Evolutionary conservation across 257 asterid genomes (phyloP).

Genomic region (Coffea canephora): DNA sequence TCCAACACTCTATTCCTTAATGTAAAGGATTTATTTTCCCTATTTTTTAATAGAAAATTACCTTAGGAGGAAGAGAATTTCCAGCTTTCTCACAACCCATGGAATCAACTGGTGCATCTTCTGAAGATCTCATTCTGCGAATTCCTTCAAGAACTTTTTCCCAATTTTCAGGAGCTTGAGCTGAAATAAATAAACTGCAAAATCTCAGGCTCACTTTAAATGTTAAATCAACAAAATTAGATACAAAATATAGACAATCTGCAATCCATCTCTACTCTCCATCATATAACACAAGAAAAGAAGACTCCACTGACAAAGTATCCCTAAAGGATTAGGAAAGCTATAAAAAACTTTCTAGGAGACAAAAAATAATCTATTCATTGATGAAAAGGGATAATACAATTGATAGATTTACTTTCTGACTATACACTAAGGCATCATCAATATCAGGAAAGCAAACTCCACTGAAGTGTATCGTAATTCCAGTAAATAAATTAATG

Average conservation of each 20-base stretch:
- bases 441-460: not conserved
- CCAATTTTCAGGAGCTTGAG: slow-evolving; percentile 65
- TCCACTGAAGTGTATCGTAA: not conserved
- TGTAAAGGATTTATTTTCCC: not conserved
- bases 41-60: slow-evolving; percentile 9
- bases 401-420: not conserved
- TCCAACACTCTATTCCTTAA: not conserved
- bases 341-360: not conserved
- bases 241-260: not conserved
- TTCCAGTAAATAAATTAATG: not conserved
- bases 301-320: not conserved
- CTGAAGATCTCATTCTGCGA: slow-evolving; percentile 81
- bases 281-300: not conserved
- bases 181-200: slow-evolving; percentile 31
- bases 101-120: slow-evolving; percentile 96
- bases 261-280: not conserved
- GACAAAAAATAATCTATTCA: not conserved
- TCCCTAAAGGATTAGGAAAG: not conserved
- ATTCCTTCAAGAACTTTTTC: slow-evolving; percentile 75
- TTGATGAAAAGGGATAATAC: not conserved
- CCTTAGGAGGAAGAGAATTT: slow-evolving; percentile 87
- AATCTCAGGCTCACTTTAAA: slow-evolving; percentile 12
- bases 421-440: no score
- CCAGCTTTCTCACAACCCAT: slow-evolving; percentile 99
- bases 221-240: not conserved